Base-by-base conservation (phyloP, 169 alveolate genomes). In the Plasmodium vinckei region DNA sequence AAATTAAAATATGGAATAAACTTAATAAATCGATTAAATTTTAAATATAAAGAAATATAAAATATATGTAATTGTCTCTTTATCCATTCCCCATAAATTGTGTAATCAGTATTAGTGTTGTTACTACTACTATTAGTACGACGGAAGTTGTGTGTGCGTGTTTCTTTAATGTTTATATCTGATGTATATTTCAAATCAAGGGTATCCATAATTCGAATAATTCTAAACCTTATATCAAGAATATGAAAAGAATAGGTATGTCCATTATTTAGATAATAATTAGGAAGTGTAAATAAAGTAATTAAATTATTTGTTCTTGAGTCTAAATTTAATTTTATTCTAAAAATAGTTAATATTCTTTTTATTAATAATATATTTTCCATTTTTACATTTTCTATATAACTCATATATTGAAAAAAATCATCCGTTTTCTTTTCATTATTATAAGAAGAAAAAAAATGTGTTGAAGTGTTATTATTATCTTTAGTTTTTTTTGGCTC, bases 61-160 rank as follows among this genome's bases (percentile, higher is more conserved):
- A 86, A 54, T 15, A 86, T 54, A 69, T 86, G 91, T 4, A 86
- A n/a, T 44, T 86, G 91, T 44, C 91, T 19, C 17, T 33, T 86
- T 23, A 86, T 25, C 91, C 91, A 86, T 5, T 27, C 15, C 47
- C 53, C 44, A 53, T 86, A 86, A 49, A 86, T 42, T 10, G 9
- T 56, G 9, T 49, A 54, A 42, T 53, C 72, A 42, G 64, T 21
- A 27, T 17, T 73, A 33, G 1, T 7, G 15, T 68, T 68, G 3
- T 5, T 3, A 10, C 33, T 1, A 68, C 39, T 1, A 19, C 15
- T 33, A 33, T 73, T 47, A 19, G 0, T 13, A 15, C 4, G 47
- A 0, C 57, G 46, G 21, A 2, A 33, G 19, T 17, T 7, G 12
- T 2, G 6, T 57, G 25, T 59, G 15, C 39, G 25, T 46, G 42